These are phyloP conservation scores for Coniella lustricola DNA, from an alignment of 2,329 filamentous ascomycete species.

Conservation along the genomic window DNA sequence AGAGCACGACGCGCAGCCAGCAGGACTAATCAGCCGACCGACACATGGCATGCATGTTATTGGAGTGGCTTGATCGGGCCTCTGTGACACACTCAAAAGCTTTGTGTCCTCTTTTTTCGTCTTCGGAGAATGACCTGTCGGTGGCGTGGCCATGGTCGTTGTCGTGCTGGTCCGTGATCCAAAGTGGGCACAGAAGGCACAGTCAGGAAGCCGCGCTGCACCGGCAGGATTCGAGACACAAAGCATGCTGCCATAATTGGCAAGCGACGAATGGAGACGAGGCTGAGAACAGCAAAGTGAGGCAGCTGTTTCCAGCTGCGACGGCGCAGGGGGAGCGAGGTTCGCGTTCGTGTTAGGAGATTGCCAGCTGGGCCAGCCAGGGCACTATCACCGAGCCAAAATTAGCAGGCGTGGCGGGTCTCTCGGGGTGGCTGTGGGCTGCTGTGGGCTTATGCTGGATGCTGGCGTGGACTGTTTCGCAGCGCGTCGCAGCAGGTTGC, in stretches of 20 bases:
- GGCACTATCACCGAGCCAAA: constrained; percentile 1
- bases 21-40: background rate
- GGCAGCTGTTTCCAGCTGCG: constrained; percentile 1
- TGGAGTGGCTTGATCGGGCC: background rate
- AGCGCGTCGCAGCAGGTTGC: background rate
- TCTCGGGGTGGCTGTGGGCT: constrained; percentile 1
- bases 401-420: background rate
- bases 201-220: background rate
- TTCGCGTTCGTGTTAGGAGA: constrained; percentile 1
- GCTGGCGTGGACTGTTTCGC: background rate
- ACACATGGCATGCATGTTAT: background rate
- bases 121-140: no score
- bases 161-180: no score
- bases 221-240: background rate
- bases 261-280: no score
- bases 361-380: background rate
- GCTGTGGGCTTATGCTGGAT: background rate
- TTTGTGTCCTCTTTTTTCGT: no score
- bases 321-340: background rate
- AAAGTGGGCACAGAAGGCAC: no score
- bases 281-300: background rate
- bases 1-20: background rate
- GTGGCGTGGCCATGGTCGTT: no score
- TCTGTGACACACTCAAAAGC: no score
- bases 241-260: background rate